Base-by-base conservation (phyloP, 306 rosid species). In the Glycine soja region DNA sequence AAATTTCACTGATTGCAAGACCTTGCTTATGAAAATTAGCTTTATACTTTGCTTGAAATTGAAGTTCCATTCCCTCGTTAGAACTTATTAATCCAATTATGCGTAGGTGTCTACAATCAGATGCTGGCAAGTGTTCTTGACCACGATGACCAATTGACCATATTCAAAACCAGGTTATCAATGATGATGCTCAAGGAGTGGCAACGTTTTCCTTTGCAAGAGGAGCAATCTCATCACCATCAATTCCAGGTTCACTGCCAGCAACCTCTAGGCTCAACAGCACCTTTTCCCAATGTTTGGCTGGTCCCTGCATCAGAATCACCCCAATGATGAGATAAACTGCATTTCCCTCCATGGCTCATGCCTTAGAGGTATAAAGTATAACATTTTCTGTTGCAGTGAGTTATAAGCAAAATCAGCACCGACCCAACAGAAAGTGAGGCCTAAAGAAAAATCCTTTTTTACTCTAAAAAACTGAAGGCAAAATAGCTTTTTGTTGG, bases 151-250 rank as follows among this genome's bases (percentile, higher is more conserved):
- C 24, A 19, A 19, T 19, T 34, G 36, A 34, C 62, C 56, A 13
- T 76, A 11, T 51, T 47, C 18, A 38, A 36, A 50, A 59, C 54
- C 18, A 10, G 34, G 62, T 75, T 38, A 48, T 51, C 56, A 12
- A 52, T 2, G 12, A 32, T n/a, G 67, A 6, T 70, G 87, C 83
- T 93, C 81, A 95, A 50, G 97, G 97, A 58, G 96, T 82, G 53
- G 98, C 88, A 3, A 93, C 78, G 56, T 91, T 93, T 87, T 88
- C 94, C 89, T 81, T 90, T 63, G 94, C 93, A 75, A 89, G 90
- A 15, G 99, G 96, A 45, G 90, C 91, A 75, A 90, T 83, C 86
- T 95, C 99, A 2, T 93, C 99, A 2, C 94, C 96, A 0, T 90
- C 94, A 2, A 85, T 63, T 76, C 96, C 98, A 24, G 30, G 30